Evolutionary conservation across 2,329 filamentous ascomycete species (phyloP), one percentile per base, ranked within the genome.

Genomic region (Pestalotiopsis sp.): DNA sequence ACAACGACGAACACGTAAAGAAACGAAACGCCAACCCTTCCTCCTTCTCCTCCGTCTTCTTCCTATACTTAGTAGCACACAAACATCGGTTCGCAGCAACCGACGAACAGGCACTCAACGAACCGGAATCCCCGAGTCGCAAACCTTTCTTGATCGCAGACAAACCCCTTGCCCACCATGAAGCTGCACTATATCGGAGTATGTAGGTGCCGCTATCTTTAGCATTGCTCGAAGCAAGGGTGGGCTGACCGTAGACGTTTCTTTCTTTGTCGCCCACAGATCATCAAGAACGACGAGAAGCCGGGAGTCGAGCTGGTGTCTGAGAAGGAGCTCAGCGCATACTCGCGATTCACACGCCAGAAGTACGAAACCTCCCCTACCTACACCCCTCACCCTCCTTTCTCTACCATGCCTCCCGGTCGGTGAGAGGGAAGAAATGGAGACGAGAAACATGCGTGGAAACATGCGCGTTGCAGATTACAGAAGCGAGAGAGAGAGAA

Each of bases 151-250:
- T n/a, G 52, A 17, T 27, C 45, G 52, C n/a, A 7, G 13, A 17
- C 23, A n/a, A 41, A 45, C 40, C 66, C 68, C 68, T 72, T 73
- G 77, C 79, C 79, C 82, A 90, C 76, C 79, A 95, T 95, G 93
- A 95, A 95, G 89, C 84, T 96, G 81, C 87, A 92, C 81, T 96
- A 96, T 83, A 93, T 97, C 79, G 93, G 93, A 76, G 93, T 96
- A 90, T 72, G 90, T 79, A 70, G 71, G 70, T 65, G 71, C 71
- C 74, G 52, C 60, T 38, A 68, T 65, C 45, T 59, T 38, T 45
- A 40, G 59, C 59, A 62, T 9, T 36, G 31, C 31, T 40, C 59
- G 45, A 61, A 27, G 57, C 9, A 63, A 36, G 27, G 41, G 45
- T 38, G 27, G 60, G 45, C 23, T 31, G 58, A 45, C 38, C 52